Percentiles rank a stretch among this genome's conserved stretches.
Evolutionary conservation across 202 grass and related monocot genomes (phyloP).

Genomic region (Elaeis oleifera): DNA sequence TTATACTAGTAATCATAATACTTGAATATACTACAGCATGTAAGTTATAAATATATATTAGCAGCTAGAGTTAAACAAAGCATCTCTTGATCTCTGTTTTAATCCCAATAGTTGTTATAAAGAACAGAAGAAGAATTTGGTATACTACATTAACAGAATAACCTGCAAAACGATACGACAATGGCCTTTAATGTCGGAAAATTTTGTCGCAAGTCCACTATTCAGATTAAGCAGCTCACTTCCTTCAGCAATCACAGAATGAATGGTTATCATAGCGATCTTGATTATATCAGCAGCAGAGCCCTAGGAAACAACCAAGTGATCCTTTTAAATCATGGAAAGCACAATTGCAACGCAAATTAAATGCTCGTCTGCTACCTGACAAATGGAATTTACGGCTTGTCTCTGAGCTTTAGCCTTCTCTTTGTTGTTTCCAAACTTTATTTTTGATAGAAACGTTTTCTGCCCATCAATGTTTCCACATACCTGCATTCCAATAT

Average conservation of each 20-base stretch:
- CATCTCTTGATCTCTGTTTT: too few species aligned
- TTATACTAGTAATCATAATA: too few species aligned
- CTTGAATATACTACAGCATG: too few species aligned
- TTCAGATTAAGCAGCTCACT: slow-evolving; percentile 26
- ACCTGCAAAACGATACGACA: slow-evolving; percentile 89
- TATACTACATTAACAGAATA: neutral
- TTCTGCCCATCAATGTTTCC: slow-evolving; percentile 85
- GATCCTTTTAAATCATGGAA: neutral
- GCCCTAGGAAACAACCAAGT: slow-evolving; percentile 35
- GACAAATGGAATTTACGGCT: slow-evolving; percentile 96
- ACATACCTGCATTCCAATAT: slow-evolving; percentile 44
- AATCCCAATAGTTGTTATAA: neutral
- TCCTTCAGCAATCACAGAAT: slow-evolving; percentile 50
- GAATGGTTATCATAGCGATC: slow-evolving; percentile 89
- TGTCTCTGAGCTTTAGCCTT: slow-evolving; percentile 98
- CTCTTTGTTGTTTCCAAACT: slow-evolving; percentile 55
- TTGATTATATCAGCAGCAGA: slow-evolving; percentile 95
- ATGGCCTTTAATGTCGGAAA: slow-evolving; percentile 49
- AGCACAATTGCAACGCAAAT: slow-evolving; percentile 1
- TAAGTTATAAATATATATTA: too few species aligned
- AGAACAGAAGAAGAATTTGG: neutral
- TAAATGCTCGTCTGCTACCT: slow-evolving; percentile 39
- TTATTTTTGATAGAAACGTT: slow-evolving; percentile 86
- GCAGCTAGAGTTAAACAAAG: too few species aligned
- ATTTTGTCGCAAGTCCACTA: slow-evolving; percentile 28